phyloP scores from a whole-genome alignment of 1,139 yeast species.

The Groenewaldozyma sp. region DNA sequence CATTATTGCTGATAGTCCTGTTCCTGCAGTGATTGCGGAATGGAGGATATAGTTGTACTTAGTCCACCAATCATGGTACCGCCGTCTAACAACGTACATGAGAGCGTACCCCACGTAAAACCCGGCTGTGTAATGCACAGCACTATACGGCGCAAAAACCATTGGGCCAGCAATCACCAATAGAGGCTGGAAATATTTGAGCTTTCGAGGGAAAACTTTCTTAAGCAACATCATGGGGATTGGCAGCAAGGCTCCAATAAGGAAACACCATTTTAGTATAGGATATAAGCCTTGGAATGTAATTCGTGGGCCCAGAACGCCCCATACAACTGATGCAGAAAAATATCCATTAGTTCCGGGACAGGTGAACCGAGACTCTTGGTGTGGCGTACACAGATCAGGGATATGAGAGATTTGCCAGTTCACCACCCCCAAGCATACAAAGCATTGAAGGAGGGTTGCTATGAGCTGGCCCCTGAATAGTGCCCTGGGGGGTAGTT shows the following conservation, averaged over 20 bases:
- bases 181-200: slow-evolving; percentile 7
- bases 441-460: slow-evolving; percentile 29
- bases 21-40: slow-evolving; percentile 51
- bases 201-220: slow-evolving; percentile 19
- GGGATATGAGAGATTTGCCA: slow-evolving; percentile 38
- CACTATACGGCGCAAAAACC: slow-evolving; percentile 7
- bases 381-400: slow-evolving; percentile 20
- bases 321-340: slow-evolving; percentile 52
- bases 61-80: slow-evolving; percentile 31
- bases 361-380: slow-evolving; percentile 25
- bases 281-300: slow-evolving; percentile 44
- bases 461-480: slow-evolving; percentile 49
- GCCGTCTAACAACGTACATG: slow-evolving; percentile 6
- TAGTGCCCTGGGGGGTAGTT: slow-evolving; percentile 51
- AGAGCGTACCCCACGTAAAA: slow-evolving; percentile 8
- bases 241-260: slow-evolving; percentile 19
- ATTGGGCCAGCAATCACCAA: slow-evolving; percentile 7
- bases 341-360: slow-evolving; percentile 38
- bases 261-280: slow-evolving; percentile 36
- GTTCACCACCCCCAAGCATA: slow-evolving; percentile 41
- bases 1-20: slow-evolving; percentile 29
- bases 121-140: slow-evolving; percentile 9
- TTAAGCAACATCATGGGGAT: slow-evolving; percentile 40
- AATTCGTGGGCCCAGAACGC: slow-evolving; percentile 58
- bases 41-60: slow-evolving; percentile 44